Evolutionary conservation across 345 rosid genomes (phyloP).

Genomic region (Streptanthus diversifolius): DNA sequence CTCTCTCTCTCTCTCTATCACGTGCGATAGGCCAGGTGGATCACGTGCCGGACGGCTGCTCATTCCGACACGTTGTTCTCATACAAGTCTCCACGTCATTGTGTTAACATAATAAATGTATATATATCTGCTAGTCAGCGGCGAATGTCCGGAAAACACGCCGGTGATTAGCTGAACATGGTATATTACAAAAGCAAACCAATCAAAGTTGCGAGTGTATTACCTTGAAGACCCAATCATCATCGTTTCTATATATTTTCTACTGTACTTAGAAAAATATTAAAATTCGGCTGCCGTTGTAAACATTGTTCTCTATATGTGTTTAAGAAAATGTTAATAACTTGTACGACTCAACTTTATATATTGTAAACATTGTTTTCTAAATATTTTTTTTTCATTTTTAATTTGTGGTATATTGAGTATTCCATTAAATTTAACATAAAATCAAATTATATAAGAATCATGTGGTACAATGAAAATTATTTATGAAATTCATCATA

Average conservation of each 20-base stretch:
- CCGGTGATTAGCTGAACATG: slow-evolving; percentile 19
- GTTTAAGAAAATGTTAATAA: too few relatives aligned
- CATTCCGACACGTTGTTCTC: slow-evolving; percentile 20
- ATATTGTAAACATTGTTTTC: too few relatives aligned
- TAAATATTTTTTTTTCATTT: too few relatives aligned
- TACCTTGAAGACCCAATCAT: not conserved
- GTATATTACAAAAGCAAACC: not conserved
- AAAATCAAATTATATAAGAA: too few relatives aligned
- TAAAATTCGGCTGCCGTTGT: slow-evolving; percentile 7
- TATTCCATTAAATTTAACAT: too few relatives aligned
- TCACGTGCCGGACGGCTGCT: slow-evolving; percentile 21
- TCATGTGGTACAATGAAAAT: too few relatives aligned
- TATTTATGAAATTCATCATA: too few relatives aligned
- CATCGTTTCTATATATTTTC: not conserved
- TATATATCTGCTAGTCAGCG: slow-evolving; percentile 15
- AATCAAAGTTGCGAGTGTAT: not conserved
- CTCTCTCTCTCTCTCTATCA: not conserved
- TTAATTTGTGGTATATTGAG: too few relatives aligned
- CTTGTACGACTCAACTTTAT: too few relatives aligned
- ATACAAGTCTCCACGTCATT: slow-evolving; percentile 3
- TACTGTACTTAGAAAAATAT: not conserved
- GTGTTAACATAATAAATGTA: not conserved
- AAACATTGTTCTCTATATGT: too few relatives aligned
- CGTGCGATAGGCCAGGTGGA: slow-evolving; percentile 19
- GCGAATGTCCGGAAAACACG: slow-evolving; percentile 23